phyloP scores from a whole-genome alignment of 2,329 filamentous ascomycete species.

The Myriosclerotinia curreyana region DNA sequence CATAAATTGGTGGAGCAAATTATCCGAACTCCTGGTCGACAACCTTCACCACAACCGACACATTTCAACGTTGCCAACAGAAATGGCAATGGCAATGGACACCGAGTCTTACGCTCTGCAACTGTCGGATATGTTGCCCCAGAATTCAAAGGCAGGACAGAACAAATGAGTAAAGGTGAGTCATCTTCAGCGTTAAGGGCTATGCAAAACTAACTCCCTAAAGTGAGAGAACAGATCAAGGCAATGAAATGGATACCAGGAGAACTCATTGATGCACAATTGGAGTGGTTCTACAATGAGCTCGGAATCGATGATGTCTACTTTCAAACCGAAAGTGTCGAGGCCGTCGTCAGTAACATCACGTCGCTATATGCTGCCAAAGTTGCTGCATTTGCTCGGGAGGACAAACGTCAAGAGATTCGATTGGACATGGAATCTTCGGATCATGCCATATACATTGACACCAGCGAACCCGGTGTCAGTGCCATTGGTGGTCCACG shows the following conservation, averaged over 20 bases:
- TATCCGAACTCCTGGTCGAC: slow-evolving; percentile 34
- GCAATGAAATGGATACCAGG: slow-evolving; percentile 73
- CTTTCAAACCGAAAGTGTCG: slow-evolving; percentile 84
- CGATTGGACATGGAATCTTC: slow-evolving; percentile 89
- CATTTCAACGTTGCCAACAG: slow-evolving; percentile 71
- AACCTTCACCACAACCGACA: slow-evolving; percentile 81
- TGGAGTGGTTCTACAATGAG: slow-evolving; percentile 95
- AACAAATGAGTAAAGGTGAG: slow-evolving; percentile 54
- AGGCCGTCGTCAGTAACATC: slow-evolving; percentile 89
- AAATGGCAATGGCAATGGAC: slow-evolving; percentile 54
- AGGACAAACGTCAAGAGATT: slow-evolving; percentile 93
- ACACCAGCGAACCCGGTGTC: slow-evolving; percentile 87
- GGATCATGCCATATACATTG: slow-evolving; percentile 97
- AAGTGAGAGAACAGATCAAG: slow-evolving; percentile 70
- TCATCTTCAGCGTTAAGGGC: slow-evolving; percentile 4
- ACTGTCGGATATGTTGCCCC: slow-evolving; percentile 93
- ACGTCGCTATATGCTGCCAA: slow-evolving; percentile 97
- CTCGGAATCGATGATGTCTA: slow-evolving; percentile 98
- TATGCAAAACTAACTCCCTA: slow-evolving; percentile 23
- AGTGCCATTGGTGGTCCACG: slow-evolving; percentile 74
- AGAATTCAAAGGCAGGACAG: slow-evolving; percentile 86
- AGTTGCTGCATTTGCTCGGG: slow-evolving; percentile 85
- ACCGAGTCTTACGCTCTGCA: slow-evolving; percentile 77
- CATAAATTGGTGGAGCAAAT: slow-evolving; percentile 34
- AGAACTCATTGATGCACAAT: slow-evolving; percentile 78